Conservation (phyloP, 2,329 filamentous ascomycete species). For the Xylariaceae sp. region DNA sequence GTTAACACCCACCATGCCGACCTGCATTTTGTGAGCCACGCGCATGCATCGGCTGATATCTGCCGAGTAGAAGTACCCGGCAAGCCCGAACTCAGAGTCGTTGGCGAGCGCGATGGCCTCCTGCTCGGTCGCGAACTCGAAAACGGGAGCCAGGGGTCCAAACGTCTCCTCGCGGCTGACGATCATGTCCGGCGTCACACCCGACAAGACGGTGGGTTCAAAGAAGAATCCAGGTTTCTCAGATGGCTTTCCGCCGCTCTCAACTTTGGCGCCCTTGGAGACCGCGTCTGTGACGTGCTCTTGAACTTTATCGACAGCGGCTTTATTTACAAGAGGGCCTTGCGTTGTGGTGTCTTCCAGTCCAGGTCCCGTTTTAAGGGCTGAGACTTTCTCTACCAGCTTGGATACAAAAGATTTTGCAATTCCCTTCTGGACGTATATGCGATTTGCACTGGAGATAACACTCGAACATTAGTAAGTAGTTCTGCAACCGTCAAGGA, state of each 20-base stretch:
- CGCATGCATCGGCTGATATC: too few relatives aligned
- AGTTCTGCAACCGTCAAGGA: too few relatives aligned
- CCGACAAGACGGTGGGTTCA: slow-evolving; percentile 65
- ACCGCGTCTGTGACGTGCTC: slow-evolving; percentile 73
- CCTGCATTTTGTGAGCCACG: neutral
- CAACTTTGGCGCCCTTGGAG: too few relatives aligned
- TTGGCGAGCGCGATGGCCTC: slow-evolving; percentile 47
- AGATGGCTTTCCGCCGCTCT: too few relatives aligned
- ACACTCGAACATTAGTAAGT: too few relatives aligned
- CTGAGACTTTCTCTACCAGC: slow-evolving; percentile 64
- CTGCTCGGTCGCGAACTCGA: slow-evolving; percentile 3
- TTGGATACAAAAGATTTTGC: slow-evolving; percentile 60
- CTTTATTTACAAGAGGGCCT: slow-evolving; percentile 76
- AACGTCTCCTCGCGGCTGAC: slow-evolving; percentile 50
- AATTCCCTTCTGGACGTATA: slow-evolving; percentile 59
- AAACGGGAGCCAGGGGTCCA: slow-evolving; percentile 1
- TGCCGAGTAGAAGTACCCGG: slow-evolving; percentile 64
- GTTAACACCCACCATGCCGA: slow-evolving; percentile 55
- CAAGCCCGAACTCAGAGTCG: slow-evolving; percentile 66
- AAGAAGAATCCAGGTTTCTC: slow-evolving; percentile 80
- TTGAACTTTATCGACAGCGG: slow-evolving; percentile 72
- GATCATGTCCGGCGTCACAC: slow-evolving; percentile 64
- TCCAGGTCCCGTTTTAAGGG: slow-evolving; percentile 71
- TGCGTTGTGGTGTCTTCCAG: slow-evolving; percentile 62
- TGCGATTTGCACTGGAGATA: slow-evolving; percentile 57